These are phyloP conservation scores for Kodamaea restingae DNA, from an alignment of 805 yeast species.

Conservation along the genomic window DNA sequence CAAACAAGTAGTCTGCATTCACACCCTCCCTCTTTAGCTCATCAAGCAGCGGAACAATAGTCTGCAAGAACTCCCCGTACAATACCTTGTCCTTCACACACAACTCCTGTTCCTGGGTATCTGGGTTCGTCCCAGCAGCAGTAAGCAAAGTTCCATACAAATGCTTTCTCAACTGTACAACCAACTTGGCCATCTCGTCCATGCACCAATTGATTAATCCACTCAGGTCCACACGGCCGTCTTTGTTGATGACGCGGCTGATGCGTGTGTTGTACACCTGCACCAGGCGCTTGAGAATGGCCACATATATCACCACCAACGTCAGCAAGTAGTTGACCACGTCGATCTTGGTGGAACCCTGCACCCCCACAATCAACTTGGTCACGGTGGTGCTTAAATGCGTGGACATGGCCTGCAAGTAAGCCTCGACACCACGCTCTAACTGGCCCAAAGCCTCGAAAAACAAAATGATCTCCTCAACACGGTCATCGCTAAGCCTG, in stretches of 20 bases:
- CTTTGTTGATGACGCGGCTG: slow-evolving; percentile 24
- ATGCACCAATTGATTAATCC: slow-evolving; percentile 75
- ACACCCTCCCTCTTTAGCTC: slow-evolving; percentile 64
- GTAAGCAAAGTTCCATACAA: slow-evolving; percentile 57
- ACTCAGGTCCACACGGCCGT: slow-evolving; percentile 38
- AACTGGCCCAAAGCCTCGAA: slow-evolving; percentile 34
- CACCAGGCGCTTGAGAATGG: slow-evolving; percentile 46
- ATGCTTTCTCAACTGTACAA: slow-evolving; percentile 59
- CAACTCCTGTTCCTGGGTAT: slow-evolving; percentile 24
- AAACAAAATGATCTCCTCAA: slow-evolving; percentile 32
- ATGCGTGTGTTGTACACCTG: slow-evolving; percentile 42
- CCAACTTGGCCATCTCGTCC: slow-evolving; percentile 57
- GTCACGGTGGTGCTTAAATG: slow-evolving; percentile 31
- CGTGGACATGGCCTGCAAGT: slow-evolving; percentile 31
- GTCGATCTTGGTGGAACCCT: slow-evolving; percentile 42
- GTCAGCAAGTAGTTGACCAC: slow-evolving; percentile 39
- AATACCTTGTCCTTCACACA: slow-evolving; percentile 28
- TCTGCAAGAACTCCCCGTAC: slow-evolving; percentile 46
- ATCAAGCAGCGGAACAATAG: slow-evolving; percentile 54
- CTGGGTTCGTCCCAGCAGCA: slow-evolving; percentile 29
- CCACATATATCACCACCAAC: slow-evolving; percentile 35
- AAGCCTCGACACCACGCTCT: slow-evolving; percentile 33
- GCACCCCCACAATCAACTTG: slow-evolving; percentile 33
- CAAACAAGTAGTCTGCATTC: slow-evolving; percentile 68
- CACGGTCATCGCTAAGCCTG: slow-evolving; percentile 25